Base-by-base conservation (phyloP, 345 rosid species). In the Salix viminalis region DNA sequence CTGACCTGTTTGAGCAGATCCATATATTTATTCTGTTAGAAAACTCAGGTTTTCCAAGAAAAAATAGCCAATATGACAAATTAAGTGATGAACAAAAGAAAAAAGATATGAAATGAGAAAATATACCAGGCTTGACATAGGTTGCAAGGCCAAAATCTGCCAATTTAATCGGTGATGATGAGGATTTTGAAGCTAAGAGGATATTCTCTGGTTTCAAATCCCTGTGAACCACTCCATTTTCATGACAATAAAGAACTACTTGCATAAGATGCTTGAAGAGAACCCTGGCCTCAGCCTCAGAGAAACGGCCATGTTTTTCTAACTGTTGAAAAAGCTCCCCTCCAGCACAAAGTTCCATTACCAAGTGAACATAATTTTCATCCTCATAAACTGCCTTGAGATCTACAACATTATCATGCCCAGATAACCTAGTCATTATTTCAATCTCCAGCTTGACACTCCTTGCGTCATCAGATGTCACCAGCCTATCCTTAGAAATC, bases 141-240 rank as follows among this genome's bases (percentile, higher is more conserved):
- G 94, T 88, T 52, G 94, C 94, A 58, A 90, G 91, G 64, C 94
- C 91, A 78, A 90, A 90, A 82, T 90, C 91, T 14, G 94, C 94
- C 83, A 90, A 77, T 78, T 90, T 90, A 70, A 88, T 88, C 4
- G 86, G 90, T 5, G 90, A 88, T 21, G 86, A 86, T 7, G 94
- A 87, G 15, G 88, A 79, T 70, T 81, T 85, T 32, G 90, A 86
- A 28, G 91, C 87, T 79, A 88, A 75, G 67, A 90, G 89, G 69
- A 90, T 90, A 75, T 90, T 90, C 80, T 90, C 91, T 19, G 94
- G 94, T 81, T 90, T 90, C 85, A 90, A 77, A 76, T 88, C 94
- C 74, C 91, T 79, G 81, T 90, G 94, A 23, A 88, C 91, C 66
- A 90, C 83, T 58, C 94, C 90, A 24, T 82, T 83, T 81, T 88